Evolutionary conservation across 2,329 filamentous ascomycete species (phyloP).

Genomic region (Xylariales sp.): DNA sequence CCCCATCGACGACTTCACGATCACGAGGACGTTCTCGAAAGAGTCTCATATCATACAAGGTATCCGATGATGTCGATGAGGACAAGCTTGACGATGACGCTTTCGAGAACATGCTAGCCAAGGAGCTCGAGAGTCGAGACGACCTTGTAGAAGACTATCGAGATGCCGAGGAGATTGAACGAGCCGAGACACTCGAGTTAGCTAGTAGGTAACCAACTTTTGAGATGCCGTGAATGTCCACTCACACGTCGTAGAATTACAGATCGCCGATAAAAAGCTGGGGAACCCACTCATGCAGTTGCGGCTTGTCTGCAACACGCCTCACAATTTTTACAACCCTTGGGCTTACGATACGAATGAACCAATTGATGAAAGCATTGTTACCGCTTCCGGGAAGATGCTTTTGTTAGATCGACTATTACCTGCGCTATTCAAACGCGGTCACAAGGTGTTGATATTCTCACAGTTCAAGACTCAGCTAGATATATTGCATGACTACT

Average conservation of each 20-base stretch:
- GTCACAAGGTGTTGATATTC: conserved; percentile 94
- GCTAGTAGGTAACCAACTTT: conserved; percentile 70
- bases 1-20: conserved; percentile 68
- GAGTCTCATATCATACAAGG: conserved; percentile 60
- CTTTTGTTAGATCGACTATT: conserved; percentile 89
- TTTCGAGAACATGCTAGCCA: conserved; percentile 82
- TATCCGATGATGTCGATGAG: conserved; percentile 70
- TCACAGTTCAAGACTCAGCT: conserved; percentile 96
- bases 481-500: conserved; percentile 90
- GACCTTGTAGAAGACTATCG: conserved; percentile 52
- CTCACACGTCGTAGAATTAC: conserved; percentile 69
- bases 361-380: conserved; percentile 79
- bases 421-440: conserved; percentile 75
- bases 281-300: conserved; percentile 95
- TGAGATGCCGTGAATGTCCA: not conserved
- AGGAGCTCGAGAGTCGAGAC: conserved; percentile 63
- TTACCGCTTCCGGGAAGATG: conserved; percentile 95
- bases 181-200: conserved; percentile 75
- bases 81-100: conserved; percentile 80
- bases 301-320: conserved; percentile 90
- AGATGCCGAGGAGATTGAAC: conserved; percentile 71
- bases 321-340: conserved; percentile 96
- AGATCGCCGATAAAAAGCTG: conserved; percentile 90
- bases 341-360: conserved; percentile 73
- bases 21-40: conserved; percentile 62